These are phyloP conservation scores for Debaryomyces psychrophilus DNA, from an alignment of 1,139 yeast species.

Conservation along the genomic window DNA sequence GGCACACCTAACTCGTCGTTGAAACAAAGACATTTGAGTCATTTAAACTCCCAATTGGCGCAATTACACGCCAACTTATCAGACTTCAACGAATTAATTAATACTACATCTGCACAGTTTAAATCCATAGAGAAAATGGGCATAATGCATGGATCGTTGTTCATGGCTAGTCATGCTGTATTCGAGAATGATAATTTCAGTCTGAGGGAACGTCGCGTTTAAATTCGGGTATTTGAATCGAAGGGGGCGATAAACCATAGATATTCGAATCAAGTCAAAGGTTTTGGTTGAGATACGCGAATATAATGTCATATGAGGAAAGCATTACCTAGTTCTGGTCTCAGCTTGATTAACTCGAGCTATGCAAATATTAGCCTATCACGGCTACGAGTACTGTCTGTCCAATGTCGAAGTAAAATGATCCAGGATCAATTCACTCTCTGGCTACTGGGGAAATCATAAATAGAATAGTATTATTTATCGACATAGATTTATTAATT, in stretches of 20 bases:
- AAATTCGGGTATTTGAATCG: neutral
- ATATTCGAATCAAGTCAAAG: neutral
- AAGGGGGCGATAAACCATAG: neutral
- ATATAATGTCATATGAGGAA: no score
- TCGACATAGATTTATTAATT: neutral
- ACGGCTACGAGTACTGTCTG: no score
- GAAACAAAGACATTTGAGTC: constrained; percentile 59
- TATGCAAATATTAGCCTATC: no score
- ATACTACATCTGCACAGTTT: constrained; percentile 59
- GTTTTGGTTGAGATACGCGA: no score
- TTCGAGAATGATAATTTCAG: constrained; percentile 52
- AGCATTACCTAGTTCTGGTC: no score
- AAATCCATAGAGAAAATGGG: constrained; percentile 60
- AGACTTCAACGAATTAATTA: constrained; percentile 58
- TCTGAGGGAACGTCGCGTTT: constrained; percentile 6
- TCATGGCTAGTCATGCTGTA: constrained; percentile 67
- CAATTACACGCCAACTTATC: constrained; percentile 61
- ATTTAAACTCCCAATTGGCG: constrained; percentile 63
- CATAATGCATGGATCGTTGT: constrained; percentile 61
- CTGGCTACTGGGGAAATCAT: neutral
- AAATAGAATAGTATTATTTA: neutral
- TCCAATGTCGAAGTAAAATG: neutral
- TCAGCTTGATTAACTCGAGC: no score
- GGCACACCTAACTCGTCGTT: constrained; percentile 12
- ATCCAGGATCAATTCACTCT: neutral